Conservation (phyloP, 352 stramenopile species). For the Globisporangium viniferum region DNA sequence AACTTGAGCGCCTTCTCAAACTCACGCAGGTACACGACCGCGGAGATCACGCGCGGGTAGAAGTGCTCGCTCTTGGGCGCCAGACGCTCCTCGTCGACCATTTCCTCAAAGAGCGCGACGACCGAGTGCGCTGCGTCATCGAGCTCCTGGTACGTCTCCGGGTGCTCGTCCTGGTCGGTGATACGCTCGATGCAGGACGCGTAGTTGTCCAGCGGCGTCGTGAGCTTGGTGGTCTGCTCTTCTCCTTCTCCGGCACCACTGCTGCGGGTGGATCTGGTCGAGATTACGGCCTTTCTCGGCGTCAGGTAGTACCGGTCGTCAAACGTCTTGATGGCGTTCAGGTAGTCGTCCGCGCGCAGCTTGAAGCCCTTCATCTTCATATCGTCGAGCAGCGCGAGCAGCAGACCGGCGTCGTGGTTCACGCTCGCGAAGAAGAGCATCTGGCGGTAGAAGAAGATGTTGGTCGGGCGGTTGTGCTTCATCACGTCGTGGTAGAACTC, state of each 20-base stretch:
- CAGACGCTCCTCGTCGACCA: conserved; percentile 50
- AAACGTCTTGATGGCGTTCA: conserved; percentile 44
- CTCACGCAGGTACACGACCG: conserved; percentile 48
- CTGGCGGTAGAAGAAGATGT: conserved; percentile 63
- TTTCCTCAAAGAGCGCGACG: conserved; percentile 58
- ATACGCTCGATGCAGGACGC: conserved; percentile 39
- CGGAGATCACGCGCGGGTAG: conserved; percentile 52
- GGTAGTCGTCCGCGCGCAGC: conserved; percentile 47
- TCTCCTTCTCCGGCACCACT: conserved; percentile 7
- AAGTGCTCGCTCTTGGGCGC: conserved; percentile 25
- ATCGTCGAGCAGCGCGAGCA: conserved; percentile 42
- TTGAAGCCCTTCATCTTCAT: conserved; percentile 75
- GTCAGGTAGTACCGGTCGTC: conserved; percentile 46
- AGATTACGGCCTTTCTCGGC: background rate
- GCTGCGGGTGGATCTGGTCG: conserved; percentile 10
- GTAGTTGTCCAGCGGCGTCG: conserved; percentile 42
- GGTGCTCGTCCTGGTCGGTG: conserved; percentile 35
- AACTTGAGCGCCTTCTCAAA: conserved; percentile 42
- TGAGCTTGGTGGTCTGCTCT: conserved; percentile 10
- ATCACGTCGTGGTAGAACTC: conserved; percentile 45
- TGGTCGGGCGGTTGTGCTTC: conserved; percentile 37
- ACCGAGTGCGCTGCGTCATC: conserved; percentile 32
- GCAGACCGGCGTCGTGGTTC: conserved; percentile 27
- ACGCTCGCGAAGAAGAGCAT: conserved; percentile 42
- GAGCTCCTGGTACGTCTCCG: conserved; percentile 39